These are phyloP conservation scores for Lactarius tabidus DNA, from an alignment of 768 basidiomycete genomes.

Conservation along the genomic window DNA sequence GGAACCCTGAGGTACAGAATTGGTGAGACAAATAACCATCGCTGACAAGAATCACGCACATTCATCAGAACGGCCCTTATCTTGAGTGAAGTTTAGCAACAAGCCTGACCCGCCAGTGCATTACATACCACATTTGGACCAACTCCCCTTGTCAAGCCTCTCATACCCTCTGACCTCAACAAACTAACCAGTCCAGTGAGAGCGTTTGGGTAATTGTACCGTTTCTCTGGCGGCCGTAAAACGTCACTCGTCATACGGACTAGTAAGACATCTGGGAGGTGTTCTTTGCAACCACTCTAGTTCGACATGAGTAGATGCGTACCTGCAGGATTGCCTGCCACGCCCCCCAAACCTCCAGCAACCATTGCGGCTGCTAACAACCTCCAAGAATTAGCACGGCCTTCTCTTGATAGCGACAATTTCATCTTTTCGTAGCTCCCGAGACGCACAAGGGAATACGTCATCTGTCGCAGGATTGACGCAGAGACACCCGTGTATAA, in stretches of 20 bases:
- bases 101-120: conserved; percentile 6
- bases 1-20: conserved; percentile 47
- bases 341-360: conserved; percentile 77
- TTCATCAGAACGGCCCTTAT: conserved; percentile 71
- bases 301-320: conserved; percentile 24
- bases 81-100: conserved; percentile 31
- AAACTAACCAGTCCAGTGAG: conserved; percentile 64
- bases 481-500: conserved; percentile 81
- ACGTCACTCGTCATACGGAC: conserved; percentile 89
- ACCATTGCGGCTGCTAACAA: conserved; percentile 62
- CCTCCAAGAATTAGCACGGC: conserved; percentile 49
- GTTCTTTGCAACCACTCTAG: neutral
- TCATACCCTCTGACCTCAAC: conserved; percentile 63
- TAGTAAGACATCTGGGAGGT: conserved; percentile 56
- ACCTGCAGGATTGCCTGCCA: conserved; percentile 84
- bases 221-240: conserved; percentile 64
- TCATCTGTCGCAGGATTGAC: conserved; percentile 84
- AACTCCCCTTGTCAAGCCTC: conserved; percentile 67
- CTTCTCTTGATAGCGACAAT: conserved; percentile 44
- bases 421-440: conserved; percentile 82
- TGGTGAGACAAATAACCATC: conserved; percentile 8
- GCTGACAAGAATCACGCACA: conserved; percentile 41
- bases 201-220: conserved; percentile 79
- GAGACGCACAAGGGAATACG: conserved; percentile 81
- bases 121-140: conserved; percentile 68